phyloP scores from a whole-genome alignment of 2,329 filamentous ascomycete genomes.

The Cytospora piceicola region DNA sequence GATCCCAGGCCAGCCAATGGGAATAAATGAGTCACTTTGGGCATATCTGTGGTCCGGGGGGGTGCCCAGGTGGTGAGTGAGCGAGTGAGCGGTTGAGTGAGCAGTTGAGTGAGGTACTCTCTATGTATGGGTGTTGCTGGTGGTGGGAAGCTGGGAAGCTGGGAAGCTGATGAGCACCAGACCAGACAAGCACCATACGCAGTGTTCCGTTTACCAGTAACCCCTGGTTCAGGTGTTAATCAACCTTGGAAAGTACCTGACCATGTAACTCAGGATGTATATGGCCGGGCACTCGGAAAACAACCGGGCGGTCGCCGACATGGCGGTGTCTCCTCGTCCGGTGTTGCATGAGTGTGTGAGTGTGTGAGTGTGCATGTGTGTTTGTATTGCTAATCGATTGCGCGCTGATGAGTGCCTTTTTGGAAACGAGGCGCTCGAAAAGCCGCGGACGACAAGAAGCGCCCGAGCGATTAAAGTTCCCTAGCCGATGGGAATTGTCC shows the following conservation, averaged over 20 bases:
- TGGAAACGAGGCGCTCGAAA: neutral
- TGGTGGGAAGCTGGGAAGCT: too few relatives aligned
- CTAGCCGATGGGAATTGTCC: neutral
- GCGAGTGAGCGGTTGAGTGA: too few relatives aligned
- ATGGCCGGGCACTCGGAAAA: neutral
- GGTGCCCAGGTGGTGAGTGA: neutral
- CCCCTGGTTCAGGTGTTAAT: neutral
- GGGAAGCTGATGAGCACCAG: too few relatives aligned
- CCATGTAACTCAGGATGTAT: neutral
- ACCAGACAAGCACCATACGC: too few relatives aligned
- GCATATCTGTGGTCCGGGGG: neutral
- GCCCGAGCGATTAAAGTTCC: neutral
- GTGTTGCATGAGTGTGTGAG: too few relatives aligned
- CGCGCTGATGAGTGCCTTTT: too few relatives aligned
- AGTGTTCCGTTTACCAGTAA: too few relatives aligned
- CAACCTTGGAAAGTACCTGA: too few relatives aligned
- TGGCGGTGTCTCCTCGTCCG: conserved; percentile 20
- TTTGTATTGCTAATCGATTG: neutral
- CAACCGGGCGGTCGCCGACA: conserved; percentile 21
- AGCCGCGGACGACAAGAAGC: neutral
- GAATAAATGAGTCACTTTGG: neutral
- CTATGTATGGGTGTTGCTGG: too few relatives aligned
- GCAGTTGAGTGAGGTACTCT: too few relatives aligned
- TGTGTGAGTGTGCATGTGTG: too few relatives aligned
- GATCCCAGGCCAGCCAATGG: neutral